Conservation (phyloP, 2,329 filamentous ascomycete genomes). For the Lecanicillium sp. region DNA sequence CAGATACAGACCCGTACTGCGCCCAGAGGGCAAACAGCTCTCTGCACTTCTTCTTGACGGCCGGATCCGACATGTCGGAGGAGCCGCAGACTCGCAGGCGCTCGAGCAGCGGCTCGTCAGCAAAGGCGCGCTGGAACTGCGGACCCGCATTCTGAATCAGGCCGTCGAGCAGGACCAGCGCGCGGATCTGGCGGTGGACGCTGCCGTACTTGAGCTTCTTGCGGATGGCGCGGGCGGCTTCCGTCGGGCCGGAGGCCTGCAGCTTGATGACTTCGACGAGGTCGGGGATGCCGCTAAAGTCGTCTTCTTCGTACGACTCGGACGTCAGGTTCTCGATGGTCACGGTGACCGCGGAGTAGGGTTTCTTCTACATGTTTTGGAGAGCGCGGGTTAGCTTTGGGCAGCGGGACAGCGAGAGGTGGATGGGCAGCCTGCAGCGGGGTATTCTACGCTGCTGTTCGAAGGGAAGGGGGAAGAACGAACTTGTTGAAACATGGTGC, state of each 20-base stretch:
- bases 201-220: slow-evolving; percentile 99
- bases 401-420: too few species aligned
- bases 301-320: slow-evolving; percentile 84
- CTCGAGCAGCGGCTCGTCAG: slow-evolving; percentile 86
- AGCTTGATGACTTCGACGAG: slow-evolving; percentile 90
- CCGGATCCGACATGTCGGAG: slow-evolving; percentile 73
- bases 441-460: not conserved
- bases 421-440: not conserved
- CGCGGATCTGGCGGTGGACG: slow-evolving; percentile 83
- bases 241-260: slow-evolving; percentile 75
- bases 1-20: slow-evolving; percentile 72
- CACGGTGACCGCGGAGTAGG: slow-evolving; percentile 89
- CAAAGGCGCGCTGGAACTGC: slow-evolving; percentile 79
- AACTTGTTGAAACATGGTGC: slow-evolving; percentile 4
- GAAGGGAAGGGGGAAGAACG: not conserved
- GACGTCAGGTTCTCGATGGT: slow-evolving; percentile 85
- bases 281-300: slow-evolving; percentile 85
- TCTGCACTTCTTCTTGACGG: slow-evolving; percentile 83
- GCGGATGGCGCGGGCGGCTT: slow-evolving; percentile 84
- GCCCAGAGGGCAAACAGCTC: slow-evolving; percentile 85
- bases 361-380: slow-evolving; percentile 49
- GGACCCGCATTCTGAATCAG: slow-evolving; percentile 90
- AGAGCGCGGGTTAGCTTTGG: not conserved
- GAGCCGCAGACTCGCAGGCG: slow-evolving; percentile 81
- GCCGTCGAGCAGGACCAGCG: slow-evolving; percentile 82